These are phyloP conservation scores for Ganoderma lucidum DNA, from an alignment of 1,284 basidiomycete genomes.

Conservation along the genomic window DNA sequence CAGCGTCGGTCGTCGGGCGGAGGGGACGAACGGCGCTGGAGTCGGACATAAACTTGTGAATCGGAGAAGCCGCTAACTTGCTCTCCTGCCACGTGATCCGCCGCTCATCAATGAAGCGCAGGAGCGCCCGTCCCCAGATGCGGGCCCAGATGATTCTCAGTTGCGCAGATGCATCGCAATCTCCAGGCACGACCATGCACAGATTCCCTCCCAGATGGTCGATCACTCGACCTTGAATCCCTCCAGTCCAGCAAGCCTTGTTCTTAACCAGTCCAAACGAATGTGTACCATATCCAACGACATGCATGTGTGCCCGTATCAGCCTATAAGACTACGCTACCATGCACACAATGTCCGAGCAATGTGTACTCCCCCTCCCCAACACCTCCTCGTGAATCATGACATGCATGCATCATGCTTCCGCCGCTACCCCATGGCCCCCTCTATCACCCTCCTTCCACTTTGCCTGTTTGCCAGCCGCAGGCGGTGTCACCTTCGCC, in stretches of 20 bases:
- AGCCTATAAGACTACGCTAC: conserved; percentile 5
- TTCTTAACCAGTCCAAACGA: neutral
- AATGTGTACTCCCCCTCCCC: neutral
- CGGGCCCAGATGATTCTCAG: conserved; percentile 9
- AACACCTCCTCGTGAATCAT: neutral
- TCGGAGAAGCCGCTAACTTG: conserved; percentile 33
- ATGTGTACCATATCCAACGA: conserved; percentile 10
- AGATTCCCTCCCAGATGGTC: conserved; percentile 26
- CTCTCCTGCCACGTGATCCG: conserved; percentile 30
- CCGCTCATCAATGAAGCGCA: neutral
- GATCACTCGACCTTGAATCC: conserved; percentile 5
- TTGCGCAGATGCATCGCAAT: conserved; percentile 30
- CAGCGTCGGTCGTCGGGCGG: conserved; percentile 12
- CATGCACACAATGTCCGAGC: neutral
- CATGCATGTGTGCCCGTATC: neutral
- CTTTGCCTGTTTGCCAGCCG: conserved; percentile 36
- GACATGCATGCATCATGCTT: conserved; percentile 14
- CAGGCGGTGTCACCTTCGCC: conserved; percentile 29
- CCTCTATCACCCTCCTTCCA: conserved; percentile 39
- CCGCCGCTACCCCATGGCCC: conserved; percentile 20
- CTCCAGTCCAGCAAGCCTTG: neutral
- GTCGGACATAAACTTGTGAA: conserved; percentile 32
- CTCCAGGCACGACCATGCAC: conserved; percentile 24
- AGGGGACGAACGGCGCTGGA: conserved; percentile 13
- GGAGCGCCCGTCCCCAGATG: conserved; percentile 7